Base-by-base conservation (phyloP, 2,329 filamentous ascomycete species). In the Claviceps fusiformis region DNA sequence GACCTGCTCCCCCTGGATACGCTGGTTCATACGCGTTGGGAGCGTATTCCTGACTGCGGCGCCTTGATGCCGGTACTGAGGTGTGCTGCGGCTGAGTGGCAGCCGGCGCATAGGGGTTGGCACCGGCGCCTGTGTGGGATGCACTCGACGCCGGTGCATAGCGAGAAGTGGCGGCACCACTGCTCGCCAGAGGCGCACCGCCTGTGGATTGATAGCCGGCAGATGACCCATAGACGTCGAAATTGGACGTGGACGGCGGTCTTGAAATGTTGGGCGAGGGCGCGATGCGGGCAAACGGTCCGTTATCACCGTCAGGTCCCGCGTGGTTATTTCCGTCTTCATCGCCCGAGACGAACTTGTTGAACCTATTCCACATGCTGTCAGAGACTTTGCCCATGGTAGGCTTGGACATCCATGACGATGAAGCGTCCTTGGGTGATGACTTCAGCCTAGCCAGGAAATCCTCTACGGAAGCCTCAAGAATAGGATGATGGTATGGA, bases 371-470 rank as follows among this genome's bases (percentile, higher is more conserved):
- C 80, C 89, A 91, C 66, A 97, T 82, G 39, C 87, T 89, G 58
- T 87, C 90, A 2, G 91, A 93, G 0, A 97, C 89, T 70, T 95
- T 95, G 69, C 95, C 91, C 80, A 97, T 95, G 68, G 83, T 96
- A 7, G 92, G 90, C 68, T 93, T 95, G 1, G 89, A 86, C 53
- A 98, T 93, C 89, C 92, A 95, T 2, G 90, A 92, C 24, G 82
- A 84, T 7, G 83, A 85, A 55, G 81, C 83, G 61, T 93, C 89
- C 65, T 86, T 89, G 13, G 91, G 89, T 19, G 90, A 86, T 67
- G 93, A 87, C 62, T 86, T 91, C 44, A 99, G 74, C 57, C 92
- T 84, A 59, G 85, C 86, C 66, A 81, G 82, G 37, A 98, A 76
- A 66, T 97, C 91, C 57, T 95, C 90, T 8, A 97, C 79, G 35